Percentiles rank a stretch among this genome's conserved stretches.
Evolutionary conservation across 257 asterid genomes (phyloP).

Genomic region (Phtheirospermum japonicum): DNA sequence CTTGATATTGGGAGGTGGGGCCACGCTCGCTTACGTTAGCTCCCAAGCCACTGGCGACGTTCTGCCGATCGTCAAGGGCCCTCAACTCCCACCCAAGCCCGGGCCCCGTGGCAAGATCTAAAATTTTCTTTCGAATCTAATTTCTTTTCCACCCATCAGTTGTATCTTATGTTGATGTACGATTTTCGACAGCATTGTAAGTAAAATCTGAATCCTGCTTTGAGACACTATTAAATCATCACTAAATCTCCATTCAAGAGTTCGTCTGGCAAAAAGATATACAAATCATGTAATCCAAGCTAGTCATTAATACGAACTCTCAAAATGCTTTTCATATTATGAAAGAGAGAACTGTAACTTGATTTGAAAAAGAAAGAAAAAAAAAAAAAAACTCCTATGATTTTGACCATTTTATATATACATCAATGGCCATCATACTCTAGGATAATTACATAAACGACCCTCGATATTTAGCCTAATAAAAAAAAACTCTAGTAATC

Average conservation of each 20-base stretch:
- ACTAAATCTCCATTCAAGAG: not conserved
- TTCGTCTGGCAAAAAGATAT: not conserved
- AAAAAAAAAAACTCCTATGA: not conserved
- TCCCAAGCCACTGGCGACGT: constrained; percentile 75
- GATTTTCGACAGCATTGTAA: constrained; percentile 39
- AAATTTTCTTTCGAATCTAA: constrained; percentile 20
- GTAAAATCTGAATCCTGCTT: constrained; percentile 36
- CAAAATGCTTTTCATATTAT: not conserved
- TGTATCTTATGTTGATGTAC: not conserved
- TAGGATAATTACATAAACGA: not conserved
- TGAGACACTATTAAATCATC: constrained; percentile 24
- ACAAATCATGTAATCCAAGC: not conserved
- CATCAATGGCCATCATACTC: not conserved
- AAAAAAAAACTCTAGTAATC: not conserved
- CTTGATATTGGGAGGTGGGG: constrained; percentile 87
- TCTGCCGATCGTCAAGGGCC: constrained; percentile 82
- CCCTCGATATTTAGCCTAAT: not conserved
- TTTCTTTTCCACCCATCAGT: no score
- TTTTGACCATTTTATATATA: not conserved
- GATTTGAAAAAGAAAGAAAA: not conserved
- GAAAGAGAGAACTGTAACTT: not conserved
- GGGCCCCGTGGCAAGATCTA: constrained; percentile 83
- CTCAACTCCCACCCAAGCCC: constrained; percentile 78
- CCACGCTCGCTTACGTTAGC: constrained; percentile 69
- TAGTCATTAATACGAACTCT: not conserved